phyloP scores from a whole-genome alignment of 1,284 basidiomycete species.

The Leccinum cinnamomeum region DNA sequence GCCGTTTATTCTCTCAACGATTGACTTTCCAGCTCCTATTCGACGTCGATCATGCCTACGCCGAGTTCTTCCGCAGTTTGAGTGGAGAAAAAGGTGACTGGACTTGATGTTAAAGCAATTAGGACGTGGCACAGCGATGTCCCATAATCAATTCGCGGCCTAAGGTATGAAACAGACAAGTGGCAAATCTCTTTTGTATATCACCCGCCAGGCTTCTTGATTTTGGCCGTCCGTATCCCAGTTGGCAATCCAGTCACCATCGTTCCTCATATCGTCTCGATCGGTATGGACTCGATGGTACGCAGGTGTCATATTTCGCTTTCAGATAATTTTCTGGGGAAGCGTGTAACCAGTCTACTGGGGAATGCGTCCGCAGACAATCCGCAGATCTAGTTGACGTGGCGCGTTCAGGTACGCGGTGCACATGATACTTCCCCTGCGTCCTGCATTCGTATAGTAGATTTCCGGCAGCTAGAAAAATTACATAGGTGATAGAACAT shows the following conservation, averaged over 20 bases:
- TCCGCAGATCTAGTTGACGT: no score
- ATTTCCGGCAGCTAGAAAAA: no score
- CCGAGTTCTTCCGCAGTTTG: conserved; percentile 91
- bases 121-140: not conserved
- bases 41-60: conserved; percentile 96
- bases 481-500: no score
- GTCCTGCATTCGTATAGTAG: no score
- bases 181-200: not conserved
- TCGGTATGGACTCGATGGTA: not conserved
- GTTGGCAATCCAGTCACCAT: not conserved
- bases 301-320: no score
- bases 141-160: not conserved
- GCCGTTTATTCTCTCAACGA: not conserved
- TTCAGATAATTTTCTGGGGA: no score
- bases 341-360: not conserved
- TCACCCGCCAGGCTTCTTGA: no score
- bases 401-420: not conserved
- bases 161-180: not conserved
- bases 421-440: no score
- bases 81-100: conserved; percentile 43
- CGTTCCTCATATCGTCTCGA: not conserved
- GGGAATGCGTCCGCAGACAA: not conserved
- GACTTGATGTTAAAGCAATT: conserved; percentile 15
- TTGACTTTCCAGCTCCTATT: conserved; percentile 72
- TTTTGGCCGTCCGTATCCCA: not conserved